A percentile compares a stretch with the other conserved stretches of the same genome.
These are phyloP conservation scores for Zopfochytrium polystomum DNA, from an alignment of 371 early-diverging fungal genomes.

Conservation along the genomic window DNA sequence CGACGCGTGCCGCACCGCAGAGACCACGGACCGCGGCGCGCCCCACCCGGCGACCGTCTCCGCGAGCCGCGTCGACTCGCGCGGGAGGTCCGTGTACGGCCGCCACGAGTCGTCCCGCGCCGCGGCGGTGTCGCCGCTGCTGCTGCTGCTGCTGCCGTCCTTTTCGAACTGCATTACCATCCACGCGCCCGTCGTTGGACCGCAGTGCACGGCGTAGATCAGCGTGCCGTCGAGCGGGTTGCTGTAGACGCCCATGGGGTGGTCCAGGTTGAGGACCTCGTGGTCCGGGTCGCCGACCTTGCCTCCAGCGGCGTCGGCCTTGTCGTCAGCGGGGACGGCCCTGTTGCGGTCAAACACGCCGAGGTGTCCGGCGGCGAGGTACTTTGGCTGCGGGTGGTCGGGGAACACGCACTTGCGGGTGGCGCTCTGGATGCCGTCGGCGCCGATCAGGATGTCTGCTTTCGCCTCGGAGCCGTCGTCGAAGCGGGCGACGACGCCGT, in stretches of 20 bases:
- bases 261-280: neutral
- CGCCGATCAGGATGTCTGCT: slow-evolving; percentile 9
- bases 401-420: slow-evolving; percentile 11
- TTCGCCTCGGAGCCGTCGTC: slow-evolving; percentile 3
- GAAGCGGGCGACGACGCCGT: neutral
- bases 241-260: neutral
- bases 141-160: neutral
- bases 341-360: slow-evolving; percentile 8
- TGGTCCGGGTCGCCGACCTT: neutral
- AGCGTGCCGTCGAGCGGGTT: neutral
- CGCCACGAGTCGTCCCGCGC: slow-evolving; percentile 10
- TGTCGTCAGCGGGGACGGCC: neutral
- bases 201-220: neutral
- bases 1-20: slow-evolving; percentile 2
- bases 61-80: slow-evolving; percentile 18
- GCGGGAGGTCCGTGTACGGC: slow-evolving; percentile 9
- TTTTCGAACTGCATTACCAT: neutral
- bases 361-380: neutral
- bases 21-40: neutral
- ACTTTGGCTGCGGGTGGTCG: neutral
- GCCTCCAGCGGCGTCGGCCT: too few relatives aligned
- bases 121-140: too few relatives aligned
- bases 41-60: slow-evolving; percentile 14
- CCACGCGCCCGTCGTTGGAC: neutral
- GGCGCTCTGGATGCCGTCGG: slow-evolving; percentile 14